phyloP scores from a whole-genome alignment of 208 protist genomes.

The Spongospora subterranea region DNA sequence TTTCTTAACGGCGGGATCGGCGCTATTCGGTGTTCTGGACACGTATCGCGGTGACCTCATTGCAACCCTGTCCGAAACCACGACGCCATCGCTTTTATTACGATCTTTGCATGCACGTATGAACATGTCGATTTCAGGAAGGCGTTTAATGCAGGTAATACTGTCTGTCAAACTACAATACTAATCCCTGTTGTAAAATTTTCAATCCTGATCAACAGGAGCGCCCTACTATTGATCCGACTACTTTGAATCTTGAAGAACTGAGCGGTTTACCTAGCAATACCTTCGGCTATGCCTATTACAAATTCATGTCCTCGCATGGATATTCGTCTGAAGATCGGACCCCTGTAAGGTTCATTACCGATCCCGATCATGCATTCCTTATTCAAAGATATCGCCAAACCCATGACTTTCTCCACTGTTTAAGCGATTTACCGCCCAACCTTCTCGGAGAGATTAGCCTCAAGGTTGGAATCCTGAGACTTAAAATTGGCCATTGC shows the following conservation, averaged over 20 bases:
- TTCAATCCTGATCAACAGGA: conserved; percentile 3
- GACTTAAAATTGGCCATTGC: neutral
- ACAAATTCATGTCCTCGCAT: conserved; percentile 8
- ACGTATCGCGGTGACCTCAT: conserved; percentile 45
- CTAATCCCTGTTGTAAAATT: neutral
- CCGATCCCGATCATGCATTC: conserved; percentile 45
- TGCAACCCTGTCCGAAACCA: neutral
- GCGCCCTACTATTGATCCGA: neutral
- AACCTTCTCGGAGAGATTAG: neutral
- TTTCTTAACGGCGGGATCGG: neutral
- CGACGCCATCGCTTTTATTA: neutral
- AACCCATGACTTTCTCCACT: conserved; percentile 34
- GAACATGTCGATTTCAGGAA: neutral
- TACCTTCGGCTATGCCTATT: conserved; percentile 7
- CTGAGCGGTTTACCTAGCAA: neutral
- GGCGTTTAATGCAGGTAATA: neutral
- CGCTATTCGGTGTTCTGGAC: neutral
- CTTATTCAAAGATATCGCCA: conserved; percentile 25
- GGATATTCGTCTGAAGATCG: neutral
- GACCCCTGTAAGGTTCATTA: conserved; percentile 14
- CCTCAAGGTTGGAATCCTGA: neutral
- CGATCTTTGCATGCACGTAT: neutral
- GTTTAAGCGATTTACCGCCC: conserved; percentile 29
- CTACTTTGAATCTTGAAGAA: neutral
- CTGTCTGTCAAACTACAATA: neutral